phyloP scores from a whole-genome alignment of 306 rosid genomes.

The Castanea mollissima region DNA sequence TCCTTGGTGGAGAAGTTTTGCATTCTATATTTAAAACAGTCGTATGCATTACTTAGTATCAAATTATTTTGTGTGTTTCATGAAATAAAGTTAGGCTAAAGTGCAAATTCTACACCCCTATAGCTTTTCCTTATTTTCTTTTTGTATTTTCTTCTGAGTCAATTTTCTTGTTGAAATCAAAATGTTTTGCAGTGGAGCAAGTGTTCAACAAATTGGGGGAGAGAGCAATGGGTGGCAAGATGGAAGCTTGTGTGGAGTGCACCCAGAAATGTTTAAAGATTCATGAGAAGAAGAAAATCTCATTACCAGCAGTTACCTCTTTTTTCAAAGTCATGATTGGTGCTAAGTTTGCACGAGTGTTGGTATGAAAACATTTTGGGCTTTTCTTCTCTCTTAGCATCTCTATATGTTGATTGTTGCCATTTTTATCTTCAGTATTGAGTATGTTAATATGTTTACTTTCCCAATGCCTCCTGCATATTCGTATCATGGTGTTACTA shows the following conservation, averaged over 20 bases:
- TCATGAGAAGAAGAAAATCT: constrained; percentile 34
- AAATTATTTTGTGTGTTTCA: too few relatives aligned
- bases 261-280: constrained; percentile 30
- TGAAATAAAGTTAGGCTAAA: too few relatives aligned
- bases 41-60: too few relatives aligned
- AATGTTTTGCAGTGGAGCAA: neutral
- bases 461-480: neutral
- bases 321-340: constrained; percentile 66
- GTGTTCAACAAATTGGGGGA: neutral
- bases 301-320: constrained; percentile 19
- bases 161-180: neutral
- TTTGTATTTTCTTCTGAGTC: neutral
- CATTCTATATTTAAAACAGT: too few relatives aligned
- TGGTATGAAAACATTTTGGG: constrained; percentile 36
- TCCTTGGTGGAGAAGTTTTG: too few relatives aligned
- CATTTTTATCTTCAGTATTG: neutral
- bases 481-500: neutral
- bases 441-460: neutral
- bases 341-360: constrained; percentile 21
- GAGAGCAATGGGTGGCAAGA: constrained; percentile 32
- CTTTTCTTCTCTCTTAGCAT: neutral
- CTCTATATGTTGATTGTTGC: neutral
- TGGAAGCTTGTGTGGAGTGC: constrained; percentile 39
- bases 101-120: neutral
- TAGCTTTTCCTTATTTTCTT: neutral